Evolutionary conservation across 805 yeast species (phyloP), one percentile per base, ranked within the genome.

Genomic region (Metschnikowia amazonensis): DNA sequence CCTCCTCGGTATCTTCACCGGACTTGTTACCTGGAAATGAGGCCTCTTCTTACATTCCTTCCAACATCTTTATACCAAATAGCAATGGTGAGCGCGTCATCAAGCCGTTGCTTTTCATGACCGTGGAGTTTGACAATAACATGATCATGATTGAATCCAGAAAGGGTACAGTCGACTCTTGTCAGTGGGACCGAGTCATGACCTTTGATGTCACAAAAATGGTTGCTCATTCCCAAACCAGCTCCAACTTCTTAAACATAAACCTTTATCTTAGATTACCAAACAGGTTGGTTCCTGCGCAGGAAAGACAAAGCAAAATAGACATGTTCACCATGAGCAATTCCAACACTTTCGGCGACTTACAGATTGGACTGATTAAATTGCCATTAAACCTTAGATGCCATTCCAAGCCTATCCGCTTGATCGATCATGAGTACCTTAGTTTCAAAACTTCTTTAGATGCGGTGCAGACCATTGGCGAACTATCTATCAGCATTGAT

Each of bases 51-150:
- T 50, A 62, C 35, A 69, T 82, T 36, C 83, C 88, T 34, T 74
- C 84, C 13, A 50, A 50, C 44, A 69, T 76, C 35, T 67, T 79
- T 39, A 68, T 79, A 36, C 82, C 86, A 13, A 76, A 77, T 25
- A 51, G 49, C 30, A 31, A 42, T n/a, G 81, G 53, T 14, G 70
- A 68, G 36, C 72, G 73, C 42, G 67, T 76, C 29, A 75, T 79
- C 50, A 81, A 80, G 54, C 79, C 94, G 14, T 75, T 95, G 48
- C 76, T 94, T 31, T 88, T 87, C 64, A 77, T 90, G 58, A 89
- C 96, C 1, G 75, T 94, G 36, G 99, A 94, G 66, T 92, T 89
- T 62, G 99, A 94, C 67, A 94, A 94, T 66, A 89, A 92, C 42
- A 94, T 90, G 53, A 84, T 94, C 52, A 77, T 89, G 13, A 81